A percentile compares a stretch with the other conserved stretches of the same genome.
Conservation (phyloP, 2,329 filamentous ascomycete species). For the Colletotrichum magnum region DNA sequence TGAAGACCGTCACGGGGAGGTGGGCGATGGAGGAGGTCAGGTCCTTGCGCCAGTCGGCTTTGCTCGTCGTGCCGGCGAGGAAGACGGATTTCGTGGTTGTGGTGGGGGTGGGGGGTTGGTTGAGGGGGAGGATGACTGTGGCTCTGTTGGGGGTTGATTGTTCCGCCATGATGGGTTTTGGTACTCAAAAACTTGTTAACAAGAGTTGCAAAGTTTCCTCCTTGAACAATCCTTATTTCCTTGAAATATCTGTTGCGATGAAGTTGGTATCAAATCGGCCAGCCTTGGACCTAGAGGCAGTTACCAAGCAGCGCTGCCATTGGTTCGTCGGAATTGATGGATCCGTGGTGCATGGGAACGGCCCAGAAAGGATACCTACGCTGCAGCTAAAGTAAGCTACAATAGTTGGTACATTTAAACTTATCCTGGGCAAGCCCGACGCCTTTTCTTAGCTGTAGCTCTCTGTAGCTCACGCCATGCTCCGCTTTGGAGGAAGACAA, state of each 20-base stretch:
- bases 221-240: too few relatives aligned
- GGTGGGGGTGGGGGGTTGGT: neutral
- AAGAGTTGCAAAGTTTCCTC: too few relatives aligned
- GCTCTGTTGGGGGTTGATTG: neutral
- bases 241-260: neutral
- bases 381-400: too few relatives aligned
- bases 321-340: conserved; percentile 1
- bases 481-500: too few relatives aligned
- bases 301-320: conserved; percentile 7
- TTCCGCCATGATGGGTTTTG: neutral
- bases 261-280: neutral
- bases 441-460: too few relatives aligned
- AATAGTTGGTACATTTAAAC: too few relatives aligned
- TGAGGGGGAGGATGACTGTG: conserved; percentile 36
- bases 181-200: too few relatives aligned
- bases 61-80: conserved; percentile 70
- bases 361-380: too few relatives aligned
- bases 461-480: too few relatives aligned
- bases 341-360: neutral
- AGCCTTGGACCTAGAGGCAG: conserved; percentile 13
- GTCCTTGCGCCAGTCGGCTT: conserved; percentile 63
- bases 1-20: conserved; percentile 67
- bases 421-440: too few relatives aligned
- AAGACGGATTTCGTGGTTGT: conserved; percentile 63
- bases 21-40: conserved; percentile 58